A percentile compares a stretch with the other conserved stretches of the same genome.
phyloP scores from a whole-genome alignment of 2,329 filamentous ascomycete genomes.

The Cordyceps javanica region DNA sequence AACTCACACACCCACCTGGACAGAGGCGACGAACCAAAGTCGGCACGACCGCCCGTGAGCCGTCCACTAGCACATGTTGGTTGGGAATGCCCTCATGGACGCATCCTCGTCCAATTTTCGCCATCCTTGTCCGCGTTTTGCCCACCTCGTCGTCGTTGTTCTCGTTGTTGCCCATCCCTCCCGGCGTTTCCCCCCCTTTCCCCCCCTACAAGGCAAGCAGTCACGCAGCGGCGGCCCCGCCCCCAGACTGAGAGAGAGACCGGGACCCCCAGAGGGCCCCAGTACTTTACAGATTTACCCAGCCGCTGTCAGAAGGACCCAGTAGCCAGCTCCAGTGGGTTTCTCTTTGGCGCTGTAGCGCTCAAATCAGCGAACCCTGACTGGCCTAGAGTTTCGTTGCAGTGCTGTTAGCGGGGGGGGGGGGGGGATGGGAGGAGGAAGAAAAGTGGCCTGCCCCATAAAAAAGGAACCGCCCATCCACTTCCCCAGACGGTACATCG shows the following conservation, averaged over 20 bases:
- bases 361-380: not conserved
- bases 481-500: conserved; percentile 12
- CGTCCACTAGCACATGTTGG: not conserved
- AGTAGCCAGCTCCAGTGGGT: not conserved
- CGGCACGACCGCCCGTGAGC: not conserved
- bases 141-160: too few species aligned
- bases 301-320: not conserved
- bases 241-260: too few species aligned
- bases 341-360: too few species aligned
- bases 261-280: not conserved
- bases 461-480: not conserved
- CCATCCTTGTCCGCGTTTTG: not conserved
- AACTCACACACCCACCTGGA: too few species aligned
- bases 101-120: not conserved
- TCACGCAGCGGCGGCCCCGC: not conserved
- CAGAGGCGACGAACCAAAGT: not conserved
- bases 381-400: too few species aligned
- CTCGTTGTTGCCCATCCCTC: not conserved
- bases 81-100: not conserved
- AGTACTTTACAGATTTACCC: not conserved
- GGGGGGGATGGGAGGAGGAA: too few species aligned
- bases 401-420: too few species aligned
- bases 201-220: not conserved
- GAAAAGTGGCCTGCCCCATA: too few species aligned
- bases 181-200: too few species aligned